Base-by-base conservation (phyloP, 352 stramenopile species). In the Phytophthora boehmeriae region DNA sequence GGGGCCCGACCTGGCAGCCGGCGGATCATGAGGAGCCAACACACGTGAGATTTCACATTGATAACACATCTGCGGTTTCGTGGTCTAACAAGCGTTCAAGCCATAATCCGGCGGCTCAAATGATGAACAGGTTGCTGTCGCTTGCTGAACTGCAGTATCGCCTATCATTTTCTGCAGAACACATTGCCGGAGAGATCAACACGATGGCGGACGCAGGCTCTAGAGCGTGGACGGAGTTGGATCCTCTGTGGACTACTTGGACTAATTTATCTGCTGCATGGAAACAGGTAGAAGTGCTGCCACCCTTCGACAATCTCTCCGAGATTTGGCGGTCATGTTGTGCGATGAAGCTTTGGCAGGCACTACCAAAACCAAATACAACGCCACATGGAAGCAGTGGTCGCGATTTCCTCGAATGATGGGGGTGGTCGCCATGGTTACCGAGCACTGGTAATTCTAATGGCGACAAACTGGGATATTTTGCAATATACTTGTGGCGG, bases 231-330 rank as follows among this genome's bases (percentile, higher is more conserved):
- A 43, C 34, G n/a, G 20, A 35, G 1, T 8, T 0, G 3, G 16
- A 66, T 17, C 9, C 46, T 9, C 10, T 65, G 1, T 61, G 34
- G 36, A n/a, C n/a, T 6, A 41, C 13, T 0, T 69, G 59, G 65
- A 41, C 55, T 70, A 51, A 66, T 38, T 10, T 70, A 4, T 61
- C 19, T 28, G 13, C 8, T 25, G 60, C 46, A 4, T 69, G 45
- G 59, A 22, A 32, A 23, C 51, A 66, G 51, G 20, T 64, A 9
- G 14, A 27, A 11, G 27, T 64, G 11, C 1, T 8, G 13, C 50
- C 22, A n/a, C 50, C 43, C 14, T 68, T 41, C 58, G 50, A 49
- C 57, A 25, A 73, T 65, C 53, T 73, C 53, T 73, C 39, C n/a
- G 10, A 1, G 10, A 20, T 60, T n/a, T 65, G 64, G 53, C 57